phyloP scores from a whole-genome alignment of 2,329 filamentous ascomycete genomes.

The Penicillium psychrosexuale region DNA sequence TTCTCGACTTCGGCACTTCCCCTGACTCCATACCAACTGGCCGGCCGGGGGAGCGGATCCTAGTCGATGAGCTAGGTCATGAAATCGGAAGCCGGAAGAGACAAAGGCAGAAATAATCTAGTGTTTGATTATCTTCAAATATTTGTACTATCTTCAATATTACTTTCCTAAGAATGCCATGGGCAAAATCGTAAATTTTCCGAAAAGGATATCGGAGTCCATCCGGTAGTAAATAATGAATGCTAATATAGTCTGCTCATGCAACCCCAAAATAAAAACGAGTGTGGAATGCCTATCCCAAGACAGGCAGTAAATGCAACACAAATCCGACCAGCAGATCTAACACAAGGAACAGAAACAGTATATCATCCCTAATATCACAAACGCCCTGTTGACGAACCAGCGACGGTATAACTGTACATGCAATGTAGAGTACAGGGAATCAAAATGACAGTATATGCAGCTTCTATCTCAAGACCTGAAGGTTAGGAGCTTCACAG shows the following conservation, averaged over 20 bases:
- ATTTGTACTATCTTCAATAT: not conserved
- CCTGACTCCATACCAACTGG: slow-evolving; percentile 77
- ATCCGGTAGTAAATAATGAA: slow-evolving; percentile 6
- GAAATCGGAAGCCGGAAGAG: not conserved
- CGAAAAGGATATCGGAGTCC: slow-evolving; percentile 23
- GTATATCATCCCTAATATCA: not conserved
- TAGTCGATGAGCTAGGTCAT: slow-evolving; percentile 34
- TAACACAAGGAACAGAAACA: not conserved
- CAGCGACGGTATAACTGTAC: not conserved
- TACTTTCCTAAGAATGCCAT: not conserved
- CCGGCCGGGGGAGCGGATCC: slow-evolving; percentile 73
- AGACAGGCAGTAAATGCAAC: slow-evolving; percentile 4
- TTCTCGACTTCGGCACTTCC: slow-evolving; percentile 92
- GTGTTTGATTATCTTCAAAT: not conserved
- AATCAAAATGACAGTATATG: not conserved
- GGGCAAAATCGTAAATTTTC: not conserved
- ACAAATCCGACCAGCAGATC: slow-evolving; percentile 6
- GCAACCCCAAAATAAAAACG: not conserved
- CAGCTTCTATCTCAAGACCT: not conserved
- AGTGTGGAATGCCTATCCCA: not conserved
- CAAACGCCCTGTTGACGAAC: not conserved
- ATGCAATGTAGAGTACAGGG: not conserved
- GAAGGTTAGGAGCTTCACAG: slow-evolving; percentile 5
- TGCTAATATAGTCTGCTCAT: not conserved
- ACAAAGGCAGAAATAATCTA: not conserved